A percentile compares a stretch with the other conserved stretches of the same genome.
Conservation (phyloP, 2,329 filamentous ascomycete genomes). For the Aspergillus japonicus region DNA sequence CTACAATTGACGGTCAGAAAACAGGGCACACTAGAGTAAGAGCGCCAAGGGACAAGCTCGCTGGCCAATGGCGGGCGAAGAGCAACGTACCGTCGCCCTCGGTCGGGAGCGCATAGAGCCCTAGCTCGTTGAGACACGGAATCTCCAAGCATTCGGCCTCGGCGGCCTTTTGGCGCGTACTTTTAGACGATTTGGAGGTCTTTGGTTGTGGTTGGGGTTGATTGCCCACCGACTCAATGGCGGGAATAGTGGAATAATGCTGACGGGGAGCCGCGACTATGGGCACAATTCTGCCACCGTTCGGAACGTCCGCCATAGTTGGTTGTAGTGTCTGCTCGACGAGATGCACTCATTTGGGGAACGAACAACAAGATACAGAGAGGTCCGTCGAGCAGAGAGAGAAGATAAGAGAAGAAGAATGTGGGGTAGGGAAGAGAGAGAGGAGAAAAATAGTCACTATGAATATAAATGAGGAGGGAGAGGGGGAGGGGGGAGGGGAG, state of each 20-base stretch:
- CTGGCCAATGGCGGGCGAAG: constrained; percentile 20
- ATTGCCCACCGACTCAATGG: constrained; percentile 15
- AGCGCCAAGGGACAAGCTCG: constrained; percentile 8
- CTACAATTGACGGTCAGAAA: constrained; percentile 42
- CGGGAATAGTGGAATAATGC: constrained; percentile 21
- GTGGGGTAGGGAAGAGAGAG: constrained; percentile 11
- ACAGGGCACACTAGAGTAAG: background rate
- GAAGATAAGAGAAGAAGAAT: constrained; percentile 10
- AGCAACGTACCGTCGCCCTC: constrained; percentile 58
- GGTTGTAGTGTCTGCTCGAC: constrained; percentile 30
- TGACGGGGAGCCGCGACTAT: constrained; percentile 36
- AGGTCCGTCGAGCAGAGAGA: constrained; percentile 23
- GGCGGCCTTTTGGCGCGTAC: constrained; percentile 17
- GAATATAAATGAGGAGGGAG: constrained; percentile 1
- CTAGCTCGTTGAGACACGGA: constrained; percentile 51
- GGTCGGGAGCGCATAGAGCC: constrained; percentile 60
- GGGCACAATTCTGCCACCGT: constrained; percentile 44
- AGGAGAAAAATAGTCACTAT: background rate
- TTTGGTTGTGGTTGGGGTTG: constrained; percentile 16
- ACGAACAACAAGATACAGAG: constrained; percentile 9
- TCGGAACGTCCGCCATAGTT: constrained; percentile 41
- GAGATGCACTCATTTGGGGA: constrained; percentile 36
- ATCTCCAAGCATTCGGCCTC: constrained; percentile 38
- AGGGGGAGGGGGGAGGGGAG: constrained; percentile 9
- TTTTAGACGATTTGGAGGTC: constrained; percentile 7